Base-by-base conservation (phyloP, 2,329 filamentous ascomycete species). In the Cryphonectria naterciae region DNA sequence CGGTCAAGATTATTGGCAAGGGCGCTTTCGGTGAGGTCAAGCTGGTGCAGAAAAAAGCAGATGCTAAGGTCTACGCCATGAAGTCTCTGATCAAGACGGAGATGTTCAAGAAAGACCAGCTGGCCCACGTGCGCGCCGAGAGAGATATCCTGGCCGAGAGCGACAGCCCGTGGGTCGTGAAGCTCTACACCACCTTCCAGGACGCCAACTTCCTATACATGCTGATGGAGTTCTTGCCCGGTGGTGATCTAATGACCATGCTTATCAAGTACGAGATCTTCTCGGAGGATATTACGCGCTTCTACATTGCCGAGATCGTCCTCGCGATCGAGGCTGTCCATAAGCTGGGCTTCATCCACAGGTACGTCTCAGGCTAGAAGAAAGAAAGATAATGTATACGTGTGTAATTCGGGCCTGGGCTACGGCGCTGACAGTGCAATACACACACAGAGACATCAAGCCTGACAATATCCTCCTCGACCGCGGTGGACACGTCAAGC, bases 201-300 rank as follows among this genome's bases (percentile, higher is more conserved):
- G 96, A 99, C 80, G 88, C 89, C 62, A 95, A 96, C 75, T 99
- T 98, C 84, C 86, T 99, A 49, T 99, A 99, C 85, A 96, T 99
- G 91, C 87, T 99, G 73, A 99, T 99, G 96, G 96, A 99, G 83
- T 99, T 98, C 83, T 88, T 99, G 81, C 96, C 96, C 10, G 96
- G 96, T 81, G 96, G 96, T 81, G 96, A 99, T 84, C 83, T 99
- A 80, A 99, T 99, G 96, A 99, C 96, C 4, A 99, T 99, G 96
- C 87, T 99, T 76, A 99, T 99, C 85, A 99, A 98, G 87, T 99
- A 99, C 79, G 96, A 99, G 81, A 98, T 99, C 80, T 99, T 99
- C 81, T 97, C 94, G 0, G 95, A 98, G 81, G 96, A 99, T 76
- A 98, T 99, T 75, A 99, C 96, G 41, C 91, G 96, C 25, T 99